phyloP scores from a whole-genome alignment of 345 rosid genomes.

The Eutrema heterophyllum region DNA sequence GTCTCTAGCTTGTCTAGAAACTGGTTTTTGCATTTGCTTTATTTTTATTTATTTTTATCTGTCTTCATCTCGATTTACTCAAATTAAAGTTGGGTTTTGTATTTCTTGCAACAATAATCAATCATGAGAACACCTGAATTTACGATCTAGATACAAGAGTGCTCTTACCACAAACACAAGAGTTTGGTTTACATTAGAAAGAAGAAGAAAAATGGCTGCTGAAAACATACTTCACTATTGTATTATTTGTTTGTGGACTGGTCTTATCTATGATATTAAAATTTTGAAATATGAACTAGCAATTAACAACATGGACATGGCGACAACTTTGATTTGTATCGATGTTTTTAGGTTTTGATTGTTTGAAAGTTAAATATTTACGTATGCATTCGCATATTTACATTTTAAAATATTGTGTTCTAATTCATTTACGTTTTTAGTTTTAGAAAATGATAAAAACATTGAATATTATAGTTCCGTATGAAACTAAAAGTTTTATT shows the following conservation, averaged over 20 bases:
- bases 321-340: neutral
- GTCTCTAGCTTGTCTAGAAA: neutral
- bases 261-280: neutral
- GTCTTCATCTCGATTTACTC: constrained; percentile 3
- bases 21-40: neutral
- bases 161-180: neutral
- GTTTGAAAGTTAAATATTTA: neutral
- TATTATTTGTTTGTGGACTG: neutral
- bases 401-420: neutral
- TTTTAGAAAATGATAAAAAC: neutral
- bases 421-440: neutral
- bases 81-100: neutral
- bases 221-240: neutral
- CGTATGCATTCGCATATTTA: neutral
- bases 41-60: neutral
- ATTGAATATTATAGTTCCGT: neutral
- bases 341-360: neutral
- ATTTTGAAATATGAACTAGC: neutral
- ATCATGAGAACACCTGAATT: constrained; percentile 1
- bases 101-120: constrained; percentile 2
- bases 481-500: neutral
- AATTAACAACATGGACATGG: neutral
- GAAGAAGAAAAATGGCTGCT: neutral
- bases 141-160: neutral
- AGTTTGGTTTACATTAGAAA: neutral